Percentiles rank a stretch among this genome's conserved stretches.
phyloP scores from a whole-genome alignment of 495 filamentous ascomycete species.

The Penicillium steckii region DNA sequence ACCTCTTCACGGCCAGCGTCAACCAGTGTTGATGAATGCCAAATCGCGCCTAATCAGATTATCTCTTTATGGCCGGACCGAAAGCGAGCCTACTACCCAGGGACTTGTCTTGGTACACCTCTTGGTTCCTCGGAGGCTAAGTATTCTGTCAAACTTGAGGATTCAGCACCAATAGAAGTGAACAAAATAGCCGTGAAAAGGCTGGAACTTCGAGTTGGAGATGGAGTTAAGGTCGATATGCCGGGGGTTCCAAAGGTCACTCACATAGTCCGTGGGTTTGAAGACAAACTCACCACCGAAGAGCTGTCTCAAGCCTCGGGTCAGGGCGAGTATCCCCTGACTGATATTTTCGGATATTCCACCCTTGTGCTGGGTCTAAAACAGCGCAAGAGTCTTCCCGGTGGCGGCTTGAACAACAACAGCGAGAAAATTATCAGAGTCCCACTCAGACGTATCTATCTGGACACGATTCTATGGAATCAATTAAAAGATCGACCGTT shows the following conservation, averaged over 20 bases:
- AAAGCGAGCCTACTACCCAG: conserved; percentile 50
- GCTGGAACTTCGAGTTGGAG: conserved; percentile 47
- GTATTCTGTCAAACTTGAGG: conserved; percentile 49
- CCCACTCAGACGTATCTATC: conserved; percentile 46
- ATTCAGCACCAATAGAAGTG: conserved; percentile 43
- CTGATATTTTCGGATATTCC: conserved; percentile 47
- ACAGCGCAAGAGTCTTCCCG: conserved; percentile 45
- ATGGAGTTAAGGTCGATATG: conserved; percentile 53
- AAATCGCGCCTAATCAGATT: conserved; percentile 46
- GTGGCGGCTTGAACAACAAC: conserved; percentile 22
- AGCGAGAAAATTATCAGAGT: conserved; percentile 43
- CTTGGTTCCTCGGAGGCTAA: conserved; percentile 36
- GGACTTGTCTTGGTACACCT: conserved; percentile 46
- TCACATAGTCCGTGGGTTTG: conserved; percentile 46
- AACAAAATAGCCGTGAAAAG: conserved; percentile 42
- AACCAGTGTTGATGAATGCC: conserved; percentile 3
- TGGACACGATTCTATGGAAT: conserved; percentile 51
- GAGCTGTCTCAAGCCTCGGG: conserved; percentile 26
- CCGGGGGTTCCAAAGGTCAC: conserved; percentile 43
- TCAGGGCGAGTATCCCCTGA: conserved; percentile 34
- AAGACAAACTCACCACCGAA: conserved; percentile 36
- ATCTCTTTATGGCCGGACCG: conserved; percentile 51
- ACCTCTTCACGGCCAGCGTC: conserved; percentile 13
- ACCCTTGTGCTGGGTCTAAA: conserved; percentile 45
- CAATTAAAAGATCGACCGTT: conserved; percentile 45